Conservation (phyloP, 148 eudicot species). For the Agrostemma githago region DNA sequence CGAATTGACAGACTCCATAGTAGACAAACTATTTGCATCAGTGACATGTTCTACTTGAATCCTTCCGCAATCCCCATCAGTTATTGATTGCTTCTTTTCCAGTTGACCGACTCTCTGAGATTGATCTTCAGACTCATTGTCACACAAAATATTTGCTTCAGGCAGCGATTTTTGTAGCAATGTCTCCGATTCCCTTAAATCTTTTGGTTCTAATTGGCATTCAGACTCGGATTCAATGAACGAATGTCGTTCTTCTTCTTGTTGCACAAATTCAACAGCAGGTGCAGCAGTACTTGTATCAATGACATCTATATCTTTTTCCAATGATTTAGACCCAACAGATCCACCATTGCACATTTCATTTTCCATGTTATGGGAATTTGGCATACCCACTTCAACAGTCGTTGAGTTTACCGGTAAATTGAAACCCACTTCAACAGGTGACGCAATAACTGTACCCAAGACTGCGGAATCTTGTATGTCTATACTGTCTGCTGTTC, state of each 20-base stretch:
- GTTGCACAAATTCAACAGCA: conserved; percentile 13
- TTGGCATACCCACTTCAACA: background rate
- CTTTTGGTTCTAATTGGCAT: conserved; percentile 3
- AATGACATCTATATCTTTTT: background rate
- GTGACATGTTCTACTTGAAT: conserved; percentile 9
- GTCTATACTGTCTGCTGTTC: background rate
- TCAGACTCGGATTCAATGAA: background rate
- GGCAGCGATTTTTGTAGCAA: conserved; percentile 10
- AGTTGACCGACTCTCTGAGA: conserved; percentile 5
- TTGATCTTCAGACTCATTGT: conserved; percentile 12
- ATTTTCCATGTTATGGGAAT: background rate
- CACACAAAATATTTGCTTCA: conserved; percentile 5
- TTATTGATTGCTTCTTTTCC: conserved; percentile 5
- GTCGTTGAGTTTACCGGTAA: background rate
- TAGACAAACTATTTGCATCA: conserved; percentile 5
- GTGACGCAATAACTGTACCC: conserved; percentile 9
- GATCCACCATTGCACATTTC: conserved; percentile 12
- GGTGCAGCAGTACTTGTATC: conserved; percentile 15
- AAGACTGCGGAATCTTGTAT: background rate
- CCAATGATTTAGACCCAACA: conserved; percentile 12
- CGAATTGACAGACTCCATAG: background rate
- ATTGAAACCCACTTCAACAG: conserved; percentile 9
- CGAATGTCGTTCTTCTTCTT: background rate
- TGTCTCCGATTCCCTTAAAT: background rate
- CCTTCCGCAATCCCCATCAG: background rate